Percentiles rank a stretch among this genome's conserved stretches.
Conservation (phyloP, 1,139 yeast species). For the Candida tropicalis region DNA sequence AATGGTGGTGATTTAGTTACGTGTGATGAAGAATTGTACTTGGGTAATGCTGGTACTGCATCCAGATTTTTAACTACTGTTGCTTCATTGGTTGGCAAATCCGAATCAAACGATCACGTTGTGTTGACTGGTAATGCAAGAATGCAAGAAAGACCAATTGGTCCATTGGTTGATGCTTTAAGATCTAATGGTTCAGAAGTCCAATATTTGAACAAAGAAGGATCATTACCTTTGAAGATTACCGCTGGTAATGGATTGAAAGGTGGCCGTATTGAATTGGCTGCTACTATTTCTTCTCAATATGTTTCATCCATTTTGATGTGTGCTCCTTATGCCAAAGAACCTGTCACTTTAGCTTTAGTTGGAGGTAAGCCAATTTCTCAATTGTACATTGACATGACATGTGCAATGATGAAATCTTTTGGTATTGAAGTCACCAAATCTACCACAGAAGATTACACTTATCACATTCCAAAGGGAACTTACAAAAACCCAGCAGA, state of each 20-base stretch:
- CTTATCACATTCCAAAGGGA: slow-evolving; percentile 90
- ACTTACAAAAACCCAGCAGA: slow-evolving; percentile 77
- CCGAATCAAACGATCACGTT: slow-evolving; percentile 45
- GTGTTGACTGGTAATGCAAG: slow-evolving; percentile 90
- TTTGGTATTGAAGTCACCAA: slow-evolving; percentile 83
- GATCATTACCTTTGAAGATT: slow-evolving; percentile 85
- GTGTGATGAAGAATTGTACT: slow-evolving; percentile 66
- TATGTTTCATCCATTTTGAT: slow-evolving; percentile 93
- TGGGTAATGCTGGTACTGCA: slow-evolving; percentile 99
- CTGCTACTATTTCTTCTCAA: slow-evolving; percentile 96
- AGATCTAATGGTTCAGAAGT: slow-evolving; percentile 76
- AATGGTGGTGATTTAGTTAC: slow-evolving; percentile 77
- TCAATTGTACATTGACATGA: slow-evolving; percentile 95
- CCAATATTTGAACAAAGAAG: slow-evolving; percentile 69
- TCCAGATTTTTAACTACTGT: slow-evolving; percentile 92
- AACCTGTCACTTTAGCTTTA: slow-evolving; percentile 82
- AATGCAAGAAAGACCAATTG: slow-evolving; percentile 98
- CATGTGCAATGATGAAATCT: slow-evolving; percentile 89
- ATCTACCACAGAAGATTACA: slow-evolving; percentile 71
- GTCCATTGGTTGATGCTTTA: slow-evolving; percentile 92
- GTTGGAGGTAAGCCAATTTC: slow-evolving; percentile 98
- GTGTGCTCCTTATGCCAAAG: slow-evolving; percentile 96
- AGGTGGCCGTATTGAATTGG: slow-evolving; percentile 92
- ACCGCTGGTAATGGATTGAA: slow-evolving; percentile 69
- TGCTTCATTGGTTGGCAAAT: slow-evolving; percentile 68